Conservation (phyloP, 352 stramenopile genomes). For the Elongisporangium prolatum region DNA sequence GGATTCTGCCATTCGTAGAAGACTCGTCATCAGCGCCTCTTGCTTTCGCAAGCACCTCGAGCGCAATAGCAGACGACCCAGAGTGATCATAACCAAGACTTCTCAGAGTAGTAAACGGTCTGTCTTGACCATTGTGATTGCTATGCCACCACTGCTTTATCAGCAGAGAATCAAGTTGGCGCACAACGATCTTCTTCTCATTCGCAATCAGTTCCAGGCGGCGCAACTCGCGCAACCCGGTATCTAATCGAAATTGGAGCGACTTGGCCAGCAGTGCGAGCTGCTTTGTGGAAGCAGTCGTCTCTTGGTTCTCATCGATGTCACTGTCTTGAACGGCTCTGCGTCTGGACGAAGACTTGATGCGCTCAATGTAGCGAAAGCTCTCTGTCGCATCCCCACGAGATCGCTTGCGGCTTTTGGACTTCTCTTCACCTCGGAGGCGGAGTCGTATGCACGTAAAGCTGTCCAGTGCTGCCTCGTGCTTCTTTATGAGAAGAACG, state of each 20-base stretch:
- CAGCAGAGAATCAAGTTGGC: conserved; percentile 31
- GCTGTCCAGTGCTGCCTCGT: conserved; percentile 12
- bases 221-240: conserved; percentile 26
- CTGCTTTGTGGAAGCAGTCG: conserved; percentile 23
- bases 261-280: conserved; percentile 40
- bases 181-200: conserved; percentile 34
- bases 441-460: conserved; percentile 36
- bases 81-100: neutral
- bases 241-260: conserved; percentile 29
- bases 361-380: conserved; percentile 59
- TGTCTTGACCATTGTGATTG: conserved; percentile 3
- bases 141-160: conserved; percentile 20
- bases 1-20: neutral
- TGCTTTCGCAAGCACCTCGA: neutral
- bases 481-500: conserved; percentile 40
- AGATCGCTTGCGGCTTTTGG: conserved; percentile 30
- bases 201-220: conserved; percentile 31
- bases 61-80: neutral
- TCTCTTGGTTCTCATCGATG: neutral
- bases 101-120: neutral
- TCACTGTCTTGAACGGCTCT: conserved; percentile 7
- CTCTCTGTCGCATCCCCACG: conserved; percentile 11
- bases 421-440: conserved; percentile 19
- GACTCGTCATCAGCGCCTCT: neutral
- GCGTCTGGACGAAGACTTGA: conserved; percentile 25